These are phyloP conservation scores for Eimeria praecox DNA, from an alignment of 169 alveolate species.

Conservation along the genomic window DNA sequence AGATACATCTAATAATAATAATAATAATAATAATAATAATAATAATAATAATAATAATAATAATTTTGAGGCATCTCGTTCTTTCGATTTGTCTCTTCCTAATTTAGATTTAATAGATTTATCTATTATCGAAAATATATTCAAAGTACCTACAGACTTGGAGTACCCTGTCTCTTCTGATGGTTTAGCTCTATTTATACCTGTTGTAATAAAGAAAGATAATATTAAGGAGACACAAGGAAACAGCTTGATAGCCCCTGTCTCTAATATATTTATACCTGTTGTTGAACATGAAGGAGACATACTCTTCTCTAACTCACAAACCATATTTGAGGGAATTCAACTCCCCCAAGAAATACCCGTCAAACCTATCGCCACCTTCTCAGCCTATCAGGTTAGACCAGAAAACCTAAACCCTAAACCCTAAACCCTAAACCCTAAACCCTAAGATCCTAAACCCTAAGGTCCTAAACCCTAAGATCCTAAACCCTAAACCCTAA, in stretches of 20 bases:
- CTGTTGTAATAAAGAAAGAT: neutral
- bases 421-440: neutral
- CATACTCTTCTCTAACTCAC: neutral
- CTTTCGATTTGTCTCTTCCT: neutral
- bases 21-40: too few relatives aligned
- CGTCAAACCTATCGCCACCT: neutral
- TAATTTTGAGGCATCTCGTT: too few relatives aligned
- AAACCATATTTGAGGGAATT: neutral
- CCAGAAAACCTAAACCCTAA: neutral
- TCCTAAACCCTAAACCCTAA: conserved; percentile 3
- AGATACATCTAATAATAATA: neutral
- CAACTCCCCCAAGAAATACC: neutral
- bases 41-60: too few relatives aligned
- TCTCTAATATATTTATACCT: neutral
- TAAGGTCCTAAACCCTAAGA: too few relatives aligned
- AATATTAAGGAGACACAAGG: neutral
- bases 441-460: neutral
- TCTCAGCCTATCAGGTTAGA: conserved; percentile 8
- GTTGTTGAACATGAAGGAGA: neutral
- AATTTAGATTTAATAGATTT: neutral
- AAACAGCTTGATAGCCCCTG: neutral
- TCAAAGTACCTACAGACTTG: neutral
- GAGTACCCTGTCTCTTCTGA: conserved; percentile 31
- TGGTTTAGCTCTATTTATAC: neutral
- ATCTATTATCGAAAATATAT: neutral